Base-by-base conservation (phyloP, 495 filamentous ascomycete species). In the Oleoguttula mirabilis region DNA sequence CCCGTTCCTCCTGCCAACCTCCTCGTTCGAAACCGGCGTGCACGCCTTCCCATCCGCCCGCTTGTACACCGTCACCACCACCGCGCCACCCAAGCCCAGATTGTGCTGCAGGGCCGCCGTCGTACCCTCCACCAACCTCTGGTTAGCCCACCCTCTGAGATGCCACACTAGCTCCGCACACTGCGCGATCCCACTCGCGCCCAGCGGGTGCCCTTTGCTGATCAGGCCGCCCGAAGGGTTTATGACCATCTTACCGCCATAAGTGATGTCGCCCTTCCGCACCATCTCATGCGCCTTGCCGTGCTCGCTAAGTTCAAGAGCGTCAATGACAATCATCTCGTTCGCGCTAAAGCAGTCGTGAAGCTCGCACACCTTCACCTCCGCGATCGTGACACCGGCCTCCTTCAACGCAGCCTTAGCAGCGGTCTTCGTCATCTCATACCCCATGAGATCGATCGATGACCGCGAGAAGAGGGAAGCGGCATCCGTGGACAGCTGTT, bases 271-370 rank as follows among this genome's bases (percentile, higher is more conserved):
- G 16, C 87, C 88, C 10, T 61, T 66, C n/a, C 87, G 73, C 15
- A 95, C 85, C 71, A 95, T 76, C 62, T 94, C 85, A 55, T 95
- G 88, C 0, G 90, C 90, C 60, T 87, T 87, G 0, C 88, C 90
- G 0, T 70, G 74, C 46, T 75, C 74, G 28, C 69, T 76, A 1
- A 98, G 70, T 12, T 86, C 88, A 1, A 98, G 69, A 0, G 80
- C 85, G 57, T 95, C 88, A 28, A 98, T 75, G 1, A 77, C 76
- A 23, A 88, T 72, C 74, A 98, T 78, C 67, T 95, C 88, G 57
- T 98, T 98, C 21, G 87, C 77, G 4, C 81, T 88, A 69, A 98
- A 98, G 66, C 90, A 98, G 61, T 98, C 90, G 60, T 98, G 90
- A 39, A 98, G 64, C 61, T 98, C 90, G 62, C 80, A 83, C 3